Evolutionary conservation across 176 grass and related monocot species (phyloP), one percentile per base, ranked within the genome.

Genomic region (Oryza rufipogon): DNA sequence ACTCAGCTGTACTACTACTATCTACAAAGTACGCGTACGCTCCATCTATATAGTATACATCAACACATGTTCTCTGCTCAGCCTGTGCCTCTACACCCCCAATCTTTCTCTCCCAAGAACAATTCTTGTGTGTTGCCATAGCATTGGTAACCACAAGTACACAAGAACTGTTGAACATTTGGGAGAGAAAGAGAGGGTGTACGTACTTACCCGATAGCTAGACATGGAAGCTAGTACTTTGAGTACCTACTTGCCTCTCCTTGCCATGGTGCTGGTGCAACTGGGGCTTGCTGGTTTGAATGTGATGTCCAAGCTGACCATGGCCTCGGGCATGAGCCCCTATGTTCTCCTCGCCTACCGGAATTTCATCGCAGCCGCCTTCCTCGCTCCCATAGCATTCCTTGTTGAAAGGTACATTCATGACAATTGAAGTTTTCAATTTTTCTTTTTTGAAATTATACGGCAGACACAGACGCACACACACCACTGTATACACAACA

Each of bases 281-380:
- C 52, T 56, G 52, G 52, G 9, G 52, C 52, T 80, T 80, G 77
- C 77, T 34, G 64, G 64, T 34, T 7, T 94, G 23, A 97, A 94
- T 69, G 80, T 97, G 20, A 20, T 97, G 38, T 94, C 95, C 6
- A 97, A 97, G 80, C 78, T 97, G 9, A 92, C 95, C 64, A 84
- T 97, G 81, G 90, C 92, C 48, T 86, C 81, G 2, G 92, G 95
- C 83, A 97, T 94, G 95, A 97, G 92, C 84, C 95, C 95, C 34
- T 94, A 78, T 34, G 92, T 97, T 19, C 73, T 97, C 76, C 87
- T 91, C 80, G 76, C 95, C 47, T 94, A 97, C 80, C 95, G 95
- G 23, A 94, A 97, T 86, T 36, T 97, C 81, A 33, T 92, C 25
- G 95, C 92, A 39, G 86, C 88, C 2, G 11, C 80, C 70, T 89